Evolutionary conservation across 202 grass and related monocot genomes (phyloP), one percentile per base, ranked within the genome.

Genomic region (Eragrostis tef): DNA sequence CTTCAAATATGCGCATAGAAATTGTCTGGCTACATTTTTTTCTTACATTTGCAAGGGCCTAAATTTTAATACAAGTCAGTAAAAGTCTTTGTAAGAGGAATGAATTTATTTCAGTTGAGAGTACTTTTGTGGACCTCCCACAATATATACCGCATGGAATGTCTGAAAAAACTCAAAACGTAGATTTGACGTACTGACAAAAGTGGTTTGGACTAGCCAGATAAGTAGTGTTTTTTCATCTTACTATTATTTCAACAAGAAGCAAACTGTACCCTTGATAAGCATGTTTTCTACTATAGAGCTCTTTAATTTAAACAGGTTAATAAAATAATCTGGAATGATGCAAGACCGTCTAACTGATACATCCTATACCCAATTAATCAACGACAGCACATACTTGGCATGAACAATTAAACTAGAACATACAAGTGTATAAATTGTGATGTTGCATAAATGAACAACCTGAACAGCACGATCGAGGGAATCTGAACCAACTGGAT

Each of bases 381-480:
- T 53, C 5, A 75, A 44, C 6, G 46, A 65, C 27, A 50, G 49
- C 80, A 53, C 36, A 78, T 50, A 75, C 56, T 64, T 76, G 36
- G 19, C 20, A 73, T 46, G 12, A 74, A 75, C 14, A 71, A 26
- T 21, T 24, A 41, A 73, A 86, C 48, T 74, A 19, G 21, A 74
- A 34, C 70, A 64, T 42, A 12, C 26, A 77, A 74, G n/a, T 13
- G 36, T 47, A 60, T 24, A 45, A 15, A 66, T 34, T 58, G 21
- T 21, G 15, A 83, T 73, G 44, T n/a, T 67, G 66, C 24, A 59
- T 65, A 54, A 71, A 77, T 79, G 74, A 71, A 73, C 61, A 85
- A 99, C 96, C 96, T 95, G 76, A 0, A 95, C 57, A 87, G 96
- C 96, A 77, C 83, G 80, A 78, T 99, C 90, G 4, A 99, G 88